phyloP scores from a whole-genome alignment of 257 asterid species.

The Ehretia macrophylla region DNA sequence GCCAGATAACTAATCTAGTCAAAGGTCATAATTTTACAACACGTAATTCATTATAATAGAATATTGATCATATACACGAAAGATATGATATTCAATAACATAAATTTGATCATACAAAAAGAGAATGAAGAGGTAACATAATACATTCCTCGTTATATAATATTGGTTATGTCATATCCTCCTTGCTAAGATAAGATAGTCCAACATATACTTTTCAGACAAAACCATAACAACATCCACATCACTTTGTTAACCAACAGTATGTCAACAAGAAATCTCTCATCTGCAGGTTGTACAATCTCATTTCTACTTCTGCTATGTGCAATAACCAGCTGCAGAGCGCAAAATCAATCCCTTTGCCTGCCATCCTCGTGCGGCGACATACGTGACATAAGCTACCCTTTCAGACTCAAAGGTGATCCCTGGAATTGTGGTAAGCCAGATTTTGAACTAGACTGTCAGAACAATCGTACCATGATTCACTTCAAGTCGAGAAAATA shows the following conservation, averaged over 20 bases:
- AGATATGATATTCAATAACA: no score
- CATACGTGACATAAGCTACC: constrained; percentile 35
- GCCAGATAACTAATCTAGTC: no score
- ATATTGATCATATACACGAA: no score
- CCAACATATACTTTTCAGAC: no score
- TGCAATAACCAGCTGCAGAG: constrained; percentile 21
- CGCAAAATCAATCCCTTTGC: constrained; percentile 34
- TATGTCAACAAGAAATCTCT: neutral
- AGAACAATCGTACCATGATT: constrained; percentile 27
- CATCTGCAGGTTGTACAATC: neutral
- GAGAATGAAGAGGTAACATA: no score
- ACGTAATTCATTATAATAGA: no score
- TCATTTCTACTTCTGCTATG: constrained; percentile 18
- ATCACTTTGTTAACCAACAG: neutral
- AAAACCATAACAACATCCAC: neutral
- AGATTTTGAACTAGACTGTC: constrained; percentile 43
- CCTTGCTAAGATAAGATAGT: neutral
- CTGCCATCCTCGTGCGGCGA: constrained; percentile 53
- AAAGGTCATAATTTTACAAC: no score
- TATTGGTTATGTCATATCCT: no score
- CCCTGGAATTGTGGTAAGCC: constrained; percentile 39
- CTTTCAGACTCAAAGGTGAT: constrained; percentile 47
- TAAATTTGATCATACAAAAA: no score
- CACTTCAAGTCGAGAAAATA: constrained; percentile 20
- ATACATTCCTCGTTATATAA: no score